Base-by-base conservation (phyloP, 2,329 filamentous ascomycete genomes). In the Aphanocladium album region DNA sequence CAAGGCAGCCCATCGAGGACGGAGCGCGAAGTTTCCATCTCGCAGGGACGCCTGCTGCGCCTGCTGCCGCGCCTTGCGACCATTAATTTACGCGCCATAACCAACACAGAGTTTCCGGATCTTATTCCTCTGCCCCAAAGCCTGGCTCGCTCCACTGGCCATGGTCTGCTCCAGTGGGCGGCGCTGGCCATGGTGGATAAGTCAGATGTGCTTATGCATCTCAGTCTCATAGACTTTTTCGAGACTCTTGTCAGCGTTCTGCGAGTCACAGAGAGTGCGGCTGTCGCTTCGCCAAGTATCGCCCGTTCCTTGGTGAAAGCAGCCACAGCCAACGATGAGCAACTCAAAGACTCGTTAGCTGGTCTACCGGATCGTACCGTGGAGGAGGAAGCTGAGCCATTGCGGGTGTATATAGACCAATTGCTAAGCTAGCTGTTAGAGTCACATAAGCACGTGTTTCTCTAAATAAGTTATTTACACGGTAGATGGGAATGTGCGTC, bases 161-260 rank as follows among this genome's bases (percentile, higher is more conserved):
- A 72, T 6, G 79, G 80, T 0, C 64, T 85, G 5, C 71, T 85
- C 5, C 78, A 79, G 49, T 84, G 81, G 67, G 80, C 78, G 4
- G 77, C 78, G 8, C 68, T 84, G 30, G 71, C 67, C 58, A 84
- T 85, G 82, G 74, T 83, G 27, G 79, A 81, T 61, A 74, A 67
- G 59, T 67, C 71, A 1, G 83, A 85, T 59, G 62, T 71, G 21
- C 73, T 85, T 23, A 80, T 84, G 77, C 76, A 79, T 47, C 69
- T 80, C 7, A 80, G 64, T 57, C 73, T 84, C 21, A 70, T 82
- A n/a, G 79, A 83, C 63, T 84, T 83, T 62, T 81, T 81, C 65
- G 79, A 83, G 70, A 71, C 73, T 8, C 71, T 84, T 21, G 70
- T 84, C 30, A 79, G 76, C 54, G 72, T 81, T 37, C 76, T 83